Percentiles rank a stretch among this genome's conserved stretches.
These are phyloP conservation scores for Leccinum variabile DNA, from an alignment of 1,284 basidiomycete species.

Conservation along the genomic window DNA sequence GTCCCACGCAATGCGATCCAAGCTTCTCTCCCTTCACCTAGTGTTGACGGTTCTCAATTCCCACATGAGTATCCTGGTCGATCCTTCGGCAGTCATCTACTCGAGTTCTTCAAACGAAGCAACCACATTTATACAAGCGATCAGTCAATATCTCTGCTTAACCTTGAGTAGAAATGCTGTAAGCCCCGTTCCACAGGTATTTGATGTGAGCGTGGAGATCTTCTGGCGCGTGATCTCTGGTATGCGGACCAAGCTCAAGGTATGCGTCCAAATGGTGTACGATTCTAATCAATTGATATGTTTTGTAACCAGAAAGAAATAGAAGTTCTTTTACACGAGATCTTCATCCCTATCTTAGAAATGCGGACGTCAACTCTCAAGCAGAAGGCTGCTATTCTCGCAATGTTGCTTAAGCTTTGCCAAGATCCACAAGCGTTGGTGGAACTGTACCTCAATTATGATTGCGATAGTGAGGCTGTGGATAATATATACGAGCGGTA, in stretches of 20 bases:
- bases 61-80: constrained; percentile 86
- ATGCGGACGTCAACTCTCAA: constrained; percentile 96
- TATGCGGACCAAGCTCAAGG: constrained; percentile 96
- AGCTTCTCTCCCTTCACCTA: constrained; percentile 89
- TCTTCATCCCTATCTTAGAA: constrained; percentile 98
- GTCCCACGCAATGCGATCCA: constrained; percentile 95
- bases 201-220: constrained; percentile 97
- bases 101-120: constrained; percentile 85
- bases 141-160: constrained; percentile 94
- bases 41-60: constrained; percentile 91
- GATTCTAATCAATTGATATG: constrained; percentile 5
- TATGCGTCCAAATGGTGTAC: constrained; percentile 26
- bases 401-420: constrained; percentile 83
- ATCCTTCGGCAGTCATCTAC: constrained; percentile 83
- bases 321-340: constrained; percentile 96
- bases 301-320: constrained; percentile 84
- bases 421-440: constrained; percentile 96
- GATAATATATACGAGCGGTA: constrained; percentile 97
- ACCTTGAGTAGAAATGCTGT: constrained; percentile 95
- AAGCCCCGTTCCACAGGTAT: constrained; percentile 93
- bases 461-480: constrained; percentile 88
- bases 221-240: constrained; percentile 96
- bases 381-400: constrained; percentile 90
- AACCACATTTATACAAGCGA: constrained; percentile 86
- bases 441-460: constrained; percentile 97